Percentiles rank a stretch among this genome's conserved stretches.
Conservation (phyloP, 2,329 filamentous ascomycete genomes). For the Arachnomyces sp. region DNA sequence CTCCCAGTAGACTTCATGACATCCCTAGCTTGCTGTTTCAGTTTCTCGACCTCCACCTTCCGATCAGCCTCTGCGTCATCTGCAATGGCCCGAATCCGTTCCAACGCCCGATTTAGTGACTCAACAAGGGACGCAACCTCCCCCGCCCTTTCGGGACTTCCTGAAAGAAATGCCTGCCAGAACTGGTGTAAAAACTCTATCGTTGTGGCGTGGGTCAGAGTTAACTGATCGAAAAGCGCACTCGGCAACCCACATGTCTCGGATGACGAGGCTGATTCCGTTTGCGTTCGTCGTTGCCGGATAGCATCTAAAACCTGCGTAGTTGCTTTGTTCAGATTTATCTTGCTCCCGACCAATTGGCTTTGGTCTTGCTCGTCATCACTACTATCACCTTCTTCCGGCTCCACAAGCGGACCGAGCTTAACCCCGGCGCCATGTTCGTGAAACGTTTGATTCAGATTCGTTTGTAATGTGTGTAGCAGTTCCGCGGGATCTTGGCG, state of each 20-base stretch:
- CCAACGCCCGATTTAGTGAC: slow-evolving; percentile 67
- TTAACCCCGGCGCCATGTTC: slow-evolving; percentile 61
- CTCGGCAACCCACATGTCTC: slow-evolving; percentile 41
- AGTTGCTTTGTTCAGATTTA: slow-evolving; percentile 50
- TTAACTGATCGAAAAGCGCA: slow-evolving; percentile 54
- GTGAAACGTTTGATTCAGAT: slow-evolving; percentile 43
- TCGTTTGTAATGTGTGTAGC: slow-evolving; percentile 55
- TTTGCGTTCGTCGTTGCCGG: slow-evolving; percentile 48
- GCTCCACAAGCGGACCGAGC: slow-evolving; percentile 55
- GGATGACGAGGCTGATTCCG: slow-evolving; percentile 27
- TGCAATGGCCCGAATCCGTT: slow-evolving; percentile 73
- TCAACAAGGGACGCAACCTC: slow-evolving; percentile 79
- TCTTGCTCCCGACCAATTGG: slow-evolving; percentile 61
- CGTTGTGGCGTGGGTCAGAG: slow-evolving; percentile 80
- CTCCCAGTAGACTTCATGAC: slow-evolving; percentile 66
- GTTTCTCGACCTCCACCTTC: slow-evolving; percentile 55
- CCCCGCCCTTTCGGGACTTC: slow-evolving; percentile 68
- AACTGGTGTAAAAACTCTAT: slow-evolving; percentile 97
- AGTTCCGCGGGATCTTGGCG: slow-evolving; percentile 64
- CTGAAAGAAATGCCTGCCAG: slow-evolving; percentile 86
- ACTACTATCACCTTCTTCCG: slow-evolving; percentile 52
- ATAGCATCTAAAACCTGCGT: slow-evolving; percentile 53
- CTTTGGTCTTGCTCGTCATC: slow-evolving; percentile 53
- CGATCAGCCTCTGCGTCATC: slow-evolving; percentile 71
- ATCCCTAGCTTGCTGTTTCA: slow-evolving; percentile 63